Base-by-base conservation (phyloP, 805 yeast genomes). In the Candida montana region DNA sequence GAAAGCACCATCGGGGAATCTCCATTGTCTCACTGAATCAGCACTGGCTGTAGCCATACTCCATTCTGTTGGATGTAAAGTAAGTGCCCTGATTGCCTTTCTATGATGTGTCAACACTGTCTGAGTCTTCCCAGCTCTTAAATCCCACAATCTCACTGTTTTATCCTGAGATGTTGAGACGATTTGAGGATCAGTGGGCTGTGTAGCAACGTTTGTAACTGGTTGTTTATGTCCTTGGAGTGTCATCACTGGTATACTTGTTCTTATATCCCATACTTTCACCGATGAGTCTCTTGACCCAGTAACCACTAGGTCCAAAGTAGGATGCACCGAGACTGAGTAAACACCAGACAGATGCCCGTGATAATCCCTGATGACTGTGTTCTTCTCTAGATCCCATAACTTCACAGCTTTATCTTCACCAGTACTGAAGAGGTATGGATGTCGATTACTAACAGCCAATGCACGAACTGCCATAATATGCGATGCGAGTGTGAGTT, bases 271-370 rank as follows among this genome's bases (percentile, higher is more conserved):
- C 99, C 99, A 93, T 5, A 89, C 83, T 40, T 95, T 69, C 0
- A 89, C 82, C 0, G 86, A 82, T 5, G 87, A 72, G 60, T 93
- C 99, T 44, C 96, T 67, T 17, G 97, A 95, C 5, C 89, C 99
- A 4, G 95, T 83, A 8, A 83, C 86, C 12, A 89, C 62, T 7
- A 91, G 64, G 52, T 90, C 95, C 20, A 90, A 63, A 4, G 88
- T 86, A 0, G 98, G 98, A 58, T 91, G 98, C 13, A 89, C 58
- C 44, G 81, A 91, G 33, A 90, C 69, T 0, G 95, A 71, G 55
- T 87, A 88, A 2, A 93, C 86, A 4, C 95, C 95, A 24, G 95
- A 86, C 20, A 87, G 69, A 64, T 93, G 99, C 4, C 99, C 99
- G 63, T 90, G 95, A 61, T 87, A 93, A 53, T 89, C 88, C 42